phyloP scores from a whole-genome alignment of 768 basidiomycete species.

The Hygrocybe punicea region DNA sequence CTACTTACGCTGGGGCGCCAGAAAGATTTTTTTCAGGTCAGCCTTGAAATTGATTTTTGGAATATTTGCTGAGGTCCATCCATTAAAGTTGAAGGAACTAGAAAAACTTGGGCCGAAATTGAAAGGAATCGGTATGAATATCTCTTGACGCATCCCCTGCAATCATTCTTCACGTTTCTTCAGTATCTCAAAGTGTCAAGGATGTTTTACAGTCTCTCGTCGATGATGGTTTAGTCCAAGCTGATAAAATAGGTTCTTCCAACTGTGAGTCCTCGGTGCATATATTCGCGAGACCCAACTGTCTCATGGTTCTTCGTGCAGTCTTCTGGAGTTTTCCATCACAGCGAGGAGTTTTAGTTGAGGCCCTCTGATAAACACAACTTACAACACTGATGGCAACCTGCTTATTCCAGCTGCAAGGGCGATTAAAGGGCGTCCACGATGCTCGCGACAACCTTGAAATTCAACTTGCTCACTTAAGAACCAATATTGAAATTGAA shows the following conservation, averaged over 20 bases:
- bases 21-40: conserved; percentile 81
- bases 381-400: neutral
- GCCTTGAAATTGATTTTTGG: neutral
- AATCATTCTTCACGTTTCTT: neutral
- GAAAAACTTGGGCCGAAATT: conserved; percentile 86
- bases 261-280: conserved; percentile 61
- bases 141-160: neutral
- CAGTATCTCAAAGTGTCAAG: conserved; percentile 88
- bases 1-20: conserved; percentile 25
- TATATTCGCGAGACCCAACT: conserved; percentile 17
- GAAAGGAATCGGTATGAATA: conserved; percentile 76
- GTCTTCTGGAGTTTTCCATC: conserved; percentile 98
- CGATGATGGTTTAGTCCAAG: conserved; percentile 80
- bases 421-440: conserved; percentile 48
- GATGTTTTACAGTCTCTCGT: conserved; percentile 86
- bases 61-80: neutral
- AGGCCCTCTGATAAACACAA: neutral
- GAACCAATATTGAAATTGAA: conserved; percentile 47
- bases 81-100: conserved; percentile 75
- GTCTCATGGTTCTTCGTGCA: conserved; percentile 26
- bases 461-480: conserved; percentile 50
- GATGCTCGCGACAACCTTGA: conserved; percentile 43
- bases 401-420: conserved; percentile 48
- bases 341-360: conserved; percentile 73
- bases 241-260: conserved; percentile 91